Base-by-base conservation (phyloP, 2,329 filamentous ascomycete species). In the Didymella segeticola region DNA sequence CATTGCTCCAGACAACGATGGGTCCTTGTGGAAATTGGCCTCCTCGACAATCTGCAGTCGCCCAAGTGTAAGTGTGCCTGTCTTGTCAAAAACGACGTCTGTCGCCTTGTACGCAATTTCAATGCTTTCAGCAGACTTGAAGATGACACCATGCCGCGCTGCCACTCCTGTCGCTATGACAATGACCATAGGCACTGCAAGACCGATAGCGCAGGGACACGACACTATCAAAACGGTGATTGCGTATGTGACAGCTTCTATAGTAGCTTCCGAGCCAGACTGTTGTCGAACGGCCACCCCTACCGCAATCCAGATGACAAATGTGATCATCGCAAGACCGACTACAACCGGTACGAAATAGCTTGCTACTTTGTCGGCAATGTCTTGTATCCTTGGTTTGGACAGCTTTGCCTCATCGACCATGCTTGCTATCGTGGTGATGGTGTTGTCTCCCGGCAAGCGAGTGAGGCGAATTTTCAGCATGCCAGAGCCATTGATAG, bases 31-130 rank as follows among this genome's bases (percentile, higher is more conserved):
- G n/a, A 70, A 34, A 45, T 68, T 67, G 23, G 63, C 56, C 56
- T 73, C 63, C 4, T 51, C 52, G 5, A 70, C 63, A 3, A 81
- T 77, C 0, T 60, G 51, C 1, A 83, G 70, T 30, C 82, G 79
- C 0, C 86, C 88, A 30, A 78, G 66, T 0, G 89, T 93, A 15
- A 93, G 68, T 0, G 89, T 93, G 0, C 89, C 89, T 0, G 90
- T 93, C 72, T 93, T 93, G 76, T 93, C 89, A 61, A 93, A 89
- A 0, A 93, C 82, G 2, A 92, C 84, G 61, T 92, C 83, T 0
- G 83, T 79, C 0, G 83, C 77, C 58, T 84, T 87, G 55, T 82
- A 76, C 0, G 84, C 86, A 1, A 82, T 70, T 67, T 92, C 89
- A 19, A 90, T 84, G 1, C 78, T 79, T 26, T 83, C 77, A 0